Evolutionary conservation across 805 yeast species (phyloP), one percentile per base, ranked within the genome.

Genomic region (Blastobotrys parvus): DNA sequence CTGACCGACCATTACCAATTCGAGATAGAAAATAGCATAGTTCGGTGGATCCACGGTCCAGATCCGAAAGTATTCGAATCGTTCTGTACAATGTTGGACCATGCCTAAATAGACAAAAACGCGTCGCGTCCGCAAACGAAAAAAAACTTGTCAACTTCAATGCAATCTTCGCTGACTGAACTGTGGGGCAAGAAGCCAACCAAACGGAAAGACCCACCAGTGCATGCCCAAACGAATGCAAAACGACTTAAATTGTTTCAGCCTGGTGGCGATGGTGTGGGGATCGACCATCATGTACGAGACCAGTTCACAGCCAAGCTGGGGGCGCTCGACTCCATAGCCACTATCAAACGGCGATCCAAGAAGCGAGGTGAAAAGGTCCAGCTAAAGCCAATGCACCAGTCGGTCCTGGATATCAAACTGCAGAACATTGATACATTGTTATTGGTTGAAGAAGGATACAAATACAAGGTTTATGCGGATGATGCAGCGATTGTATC

Each of bases 401-500:
- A 72, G 47, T 97, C 89, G 60, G 78, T 79, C 46, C 65, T 78
- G 22, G 80, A 78, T 2, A 63, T 92, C 41, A 88, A 88, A 55
- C 51, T 61, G 4, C 54, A 61, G 1, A 65, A 90, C 56, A 56
- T 56, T 41, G 95, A 86, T 51, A 84, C 84, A 41, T 52, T 92
- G 1, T 65, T 92, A 6, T 79, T 92, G 0, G 71, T 90, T 20
- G 92, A 92, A 58, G 94, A 85, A 2, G 98, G 98, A 0, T 92
- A 90, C 64, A 88, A 87, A 60, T 92, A 78, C 64, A 85, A 84
- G 55, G 80, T 89, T 47, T 86, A 77, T 58, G 95, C 94, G 0
- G 72, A 78, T 43, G 97, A 90, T 62, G 97, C 97, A 0, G 70
- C 68, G 11, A 64, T 66, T 3, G 95, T 81, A 0, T 72, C 94